Percentiles rank a stretch among this genome's conserved stretches.
phyloP scores from a whole-genome alignment of 2,329 filamentous ascomycete species.

The Exophiala spinifera region DNA sequence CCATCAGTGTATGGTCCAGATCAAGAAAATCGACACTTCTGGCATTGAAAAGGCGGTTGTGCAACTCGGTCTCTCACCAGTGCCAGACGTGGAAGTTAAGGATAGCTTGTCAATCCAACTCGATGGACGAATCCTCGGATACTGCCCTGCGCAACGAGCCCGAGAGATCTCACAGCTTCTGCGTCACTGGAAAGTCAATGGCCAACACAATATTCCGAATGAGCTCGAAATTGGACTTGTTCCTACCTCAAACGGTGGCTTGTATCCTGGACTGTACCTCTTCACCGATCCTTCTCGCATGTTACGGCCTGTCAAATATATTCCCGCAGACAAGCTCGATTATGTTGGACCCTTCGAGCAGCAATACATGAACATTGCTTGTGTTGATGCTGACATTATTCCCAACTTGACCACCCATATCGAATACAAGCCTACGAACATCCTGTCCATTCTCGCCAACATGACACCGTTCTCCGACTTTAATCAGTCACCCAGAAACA shows the following conservation, averaged over 20 bases:
- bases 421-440: conserved; percentile 91
- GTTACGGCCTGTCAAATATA: conserved; percentile 87
- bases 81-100: conserved; percentile 72
- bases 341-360: conserved; percentile 92
- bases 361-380: conserved; percentile 96
- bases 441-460: conserved; percentile 94
- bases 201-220: conserved; percentile 71
- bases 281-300: conserved; percentile 81
- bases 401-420: conserved; percentile 91
- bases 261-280: conserved; percentile 95
- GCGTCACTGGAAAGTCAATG: conserved; percentile 92
- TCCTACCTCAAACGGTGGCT: conserved; percentile 82
- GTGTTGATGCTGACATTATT: conserved; percentile 79
- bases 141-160: conserved; percentile 81
- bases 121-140: conserved; percentile 85
- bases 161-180: conserved; percentile 79
- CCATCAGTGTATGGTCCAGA: conserved; percentile 90
- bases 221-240: conserved; percentile 91
- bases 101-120: conserved; percentile 88
- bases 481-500: conserved; percentile 97
- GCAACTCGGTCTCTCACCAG: conserved; percentile 73
- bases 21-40: conserved; percentile 69
- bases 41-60: conserved; percentile 69
- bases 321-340: conserved; percentile 81
- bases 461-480: conserved; percentile 99